These are phyloP conservation scores for Diplodia sapinea DNA, from an alignment of 2,329 filamentous ascomycete species.

Conservation along the genomic window DNA sequence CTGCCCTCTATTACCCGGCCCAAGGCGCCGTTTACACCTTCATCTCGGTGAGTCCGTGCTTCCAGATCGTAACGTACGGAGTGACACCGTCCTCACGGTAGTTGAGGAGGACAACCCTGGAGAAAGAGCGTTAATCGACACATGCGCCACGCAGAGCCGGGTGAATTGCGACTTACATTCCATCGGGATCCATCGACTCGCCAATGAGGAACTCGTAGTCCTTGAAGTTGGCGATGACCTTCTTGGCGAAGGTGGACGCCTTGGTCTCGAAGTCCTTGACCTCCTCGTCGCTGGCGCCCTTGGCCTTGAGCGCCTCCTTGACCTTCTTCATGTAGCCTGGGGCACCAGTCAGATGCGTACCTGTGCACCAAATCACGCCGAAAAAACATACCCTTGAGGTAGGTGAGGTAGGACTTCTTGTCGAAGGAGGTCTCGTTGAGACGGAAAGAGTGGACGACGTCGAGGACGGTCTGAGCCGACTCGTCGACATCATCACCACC, in stretches of 20 bases:
- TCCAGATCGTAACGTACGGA: constrained; percentile 90
- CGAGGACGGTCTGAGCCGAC: constrained; percentile 75
- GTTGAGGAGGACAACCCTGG: constrained; percentile 87
- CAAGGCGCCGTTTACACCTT: constrained; percentile 74
- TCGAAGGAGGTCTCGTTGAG: constrained; percentile 78
- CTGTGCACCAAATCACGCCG: not conserved
- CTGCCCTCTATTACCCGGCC: constrained; percentile 30
- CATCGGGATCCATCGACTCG: constrained; percentile 89
- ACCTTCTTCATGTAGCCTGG: constrained; percentile 90
- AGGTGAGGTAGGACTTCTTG: constrained; percentile 83
- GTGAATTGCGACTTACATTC: constrained; percentile 71
- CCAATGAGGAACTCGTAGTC: constrained; percentile 95
- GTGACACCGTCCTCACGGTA: constrained; percentile 96
- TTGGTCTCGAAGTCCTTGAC: constrained; percentile 81
- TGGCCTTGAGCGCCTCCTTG: constrained; percentile 71
- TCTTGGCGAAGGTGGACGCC: constrained; percentile 77
- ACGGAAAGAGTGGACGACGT: constrained; percentile 92
- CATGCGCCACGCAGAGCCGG: not conserved
- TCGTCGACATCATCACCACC: constrained; percentile 79
- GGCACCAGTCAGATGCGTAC: constrained; percentile 30
- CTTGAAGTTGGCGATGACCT: constrained; percentile 85
- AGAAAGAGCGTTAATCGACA: constrained; percentile 1
- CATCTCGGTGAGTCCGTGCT: constrained; percentile 85
- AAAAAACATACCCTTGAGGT: constrained; percentile 77
- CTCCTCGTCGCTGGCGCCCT: constrained; percentile 66